Evolutionary conservation across 352 stramenopile species (phyloP).

Genomic region (Globisporangium megalacanthum): DNA sequence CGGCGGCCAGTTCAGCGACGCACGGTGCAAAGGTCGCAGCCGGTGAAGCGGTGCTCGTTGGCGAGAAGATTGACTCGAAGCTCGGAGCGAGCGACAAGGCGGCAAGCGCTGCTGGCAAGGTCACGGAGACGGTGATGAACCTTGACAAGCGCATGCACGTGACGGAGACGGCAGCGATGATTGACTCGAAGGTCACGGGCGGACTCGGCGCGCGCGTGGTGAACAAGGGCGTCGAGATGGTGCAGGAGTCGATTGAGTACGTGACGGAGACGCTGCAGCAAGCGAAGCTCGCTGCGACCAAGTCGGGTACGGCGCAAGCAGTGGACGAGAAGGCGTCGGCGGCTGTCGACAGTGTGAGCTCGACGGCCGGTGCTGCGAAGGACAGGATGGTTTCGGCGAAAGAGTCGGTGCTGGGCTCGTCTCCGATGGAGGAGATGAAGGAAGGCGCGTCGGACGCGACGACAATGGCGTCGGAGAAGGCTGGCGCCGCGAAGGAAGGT

Average conservation of each 20-base stretch:
- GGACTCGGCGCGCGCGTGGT: slow-evolving; percentile 49
- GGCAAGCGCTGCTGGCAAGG: slow-evolving; percentile 16
- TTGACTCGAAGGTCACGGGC: slow-evolving; percentile 61
- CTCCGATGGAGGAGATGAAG: slow-evolving; percentile 1
- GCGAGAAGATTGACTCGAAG: slow-evolving; percentile 49
- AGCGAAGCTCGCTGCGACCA: slow-evolving; percentile 41
- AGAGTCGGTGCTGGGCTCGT: not conserved
- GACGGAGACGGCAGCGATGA: slow-evolving; percentile 40
- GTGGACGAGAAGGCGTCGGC: slow-evolving; percentile 25
- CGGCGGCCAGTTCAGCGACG: slow-evolving; percentile 5
- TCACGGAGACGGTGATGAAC: slow-evolving; percentile 44
- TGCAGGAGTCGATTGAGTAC: slow-evolving; percentile 60
- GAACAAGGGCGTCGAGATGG: slow-evolving; percentile 50
- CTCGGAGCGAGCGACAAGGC: slow-evolving; percentile 37
- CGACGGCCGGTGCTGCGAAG: slow-evolving; percentile 14
- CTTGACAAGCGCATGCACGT: slow-evolving; percentile 55
- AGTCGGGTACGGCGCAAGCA: slow-evolving; percentile 33
- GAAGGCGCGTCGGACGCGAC: not conserved
- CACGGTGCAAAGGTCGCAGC: slow-evolving; percentile 27
- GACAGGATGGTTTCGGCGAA: not conserved
- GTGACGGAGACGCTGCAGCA: slow-evolving; percentile 57
- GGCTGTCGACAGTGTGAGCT: slow-evolving; percentile 9
- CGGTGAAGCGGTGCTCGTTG: slow-evolving; percentile 36
- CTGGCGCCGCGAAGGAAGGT: not conserved
- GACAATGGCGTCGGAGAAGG: not conserved